These are phyloP conservation scores for Anisodus tanguticus DNA, from an alignment of 257 asterid species.

Conservation along the genomic window DNA sequence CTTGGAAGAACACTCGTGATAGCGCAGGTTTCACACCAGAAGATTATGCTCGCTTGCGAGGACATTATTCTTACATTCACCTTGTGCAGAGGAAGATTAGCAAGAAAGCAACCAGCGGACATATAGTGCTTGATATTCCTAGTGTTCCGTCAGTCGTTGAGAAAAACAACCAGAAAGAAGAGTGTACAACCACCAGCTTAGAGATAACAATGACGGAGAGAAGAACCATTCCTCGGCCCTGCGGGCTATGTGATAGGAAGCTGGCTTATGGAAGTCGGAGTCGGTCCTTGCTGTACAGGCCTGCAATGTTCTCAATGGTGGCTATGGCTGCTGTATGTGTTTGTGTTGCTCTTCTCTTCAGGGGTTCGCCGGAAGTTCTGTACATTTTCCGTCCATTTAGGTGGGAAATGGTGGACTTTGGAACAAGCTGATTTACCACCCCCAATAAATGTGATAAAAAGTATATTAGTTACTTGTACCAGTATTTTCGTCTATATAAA, in stretches of 20 bases:
- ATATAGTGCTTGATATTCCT: slow-evolving; percentile 60
- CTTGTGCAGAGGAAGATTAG: slow-evolving; percentile 71
- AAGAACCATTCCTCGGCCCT: slow-evolving; percentile 41
- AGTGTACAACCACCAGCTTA: slow-evolving; percentile 43
- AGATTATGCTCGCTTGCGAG: slow-evolving; percentile 77
- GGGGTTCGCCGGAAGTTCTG: slow-evolving; percentile 68
- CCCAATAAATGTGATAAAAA: slow-evolving; percentile 28
- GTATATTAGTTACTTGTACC: slow-evolving; percentile 30
- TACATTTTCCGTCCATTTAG: slow-evolving; percentile 71
- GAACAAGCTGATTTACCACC: slow-evolving; percentile 54
- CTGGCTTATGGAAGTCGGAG: slow-evolving; percentile 44
- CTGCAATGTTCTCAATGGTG: slow-evolving; percentile 76
- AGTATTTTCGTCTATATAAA: slow-evolving; percentile 37
- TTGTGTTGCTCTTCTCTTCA: slow-evolving; percentile 79
- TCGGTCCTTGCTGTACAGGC: slow-evolving; percentile 60
- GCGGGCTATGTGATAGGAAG: slow-evolving; percentile 55
- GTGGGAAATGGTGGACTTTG: slow-evolving; percentile 83
- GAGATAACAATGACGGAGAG: slow-evolving; percentile 42
- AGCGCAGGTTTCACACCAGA: slow-evolving; percentile 77
- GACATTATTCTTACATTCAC: slow-evolving; percentile 77
- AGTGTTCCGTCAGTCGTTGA: slow-evolving; percentile 37
- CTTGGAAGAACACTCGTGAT: slow-evolving; percentile 74
- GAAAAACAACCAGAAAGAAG: slow-evolving; percentile 51
- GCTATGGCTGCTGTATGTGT: slow-evolving; percentile 85
- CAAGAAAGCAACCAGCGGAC: slow-evolving; percentile 49